Base-by-base conservation (phyloP, 352 stramenopile species). In the Globisporangium echinulatum region DNA sequence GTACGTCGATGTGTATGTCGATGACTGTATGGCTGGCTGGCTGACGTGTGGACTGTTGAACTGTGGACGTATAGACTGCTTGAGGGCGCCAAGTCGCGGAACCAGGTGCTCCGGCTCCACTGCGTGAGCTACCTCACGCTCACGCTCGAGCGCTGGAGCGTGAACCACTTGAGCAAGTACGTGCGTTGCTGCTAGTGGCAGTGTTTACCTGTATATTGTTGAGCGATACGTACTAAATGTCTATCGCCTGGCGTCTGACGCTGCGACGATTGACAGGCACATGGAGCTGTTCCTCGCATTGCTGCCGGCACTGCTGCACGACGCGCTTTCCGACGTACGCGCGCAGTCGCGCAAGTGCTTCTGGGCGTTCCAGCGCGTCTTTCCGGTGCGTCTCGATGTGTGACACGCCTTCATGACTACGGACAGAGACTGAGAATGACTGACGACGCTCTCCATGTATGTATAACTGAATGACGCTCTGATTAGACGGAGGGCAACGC, bases 111-210 rank as follows among this genome's bases (percentile, higher is more conserved):
- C 10, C 82, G 83, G 14, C 62, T 73, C 50, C 83, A 89, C 62
- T 88, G 80, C 36, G 79, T 88, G 37, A 73, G 64, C 56, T 94
- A 91, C 56, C 68, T 94, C 60, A 94, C 82, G n/a, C 43, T 92
- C 15, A 86, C 72, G 2, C 62, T 92, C 14, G 64, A 90, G 44
- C 66, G 64, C 5, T 94, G 85, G 85, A 88, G 75, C 59, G 36
- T 67, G 14, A 72, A 19, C 7, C 83, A 87, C 46, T 66, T 94
- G n/a, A 84, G 65, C 71, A 89, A 88, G 79, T 91, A 75, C 51
- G 77, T 33, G 25, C 25, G 25, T 33, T 33, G 25, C 25, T 33
- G 25, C 25, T 33, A 33, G 2, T 33, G 25, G 3, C 25, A 33
- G 25, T 3, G 25, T 33, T 33, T 33, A 33, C 25, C 25, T 33